Base-by-base conservation (phyloP, 2,329 filamentous ascomycete species). In the Ophiostoma australiae region DNA sequence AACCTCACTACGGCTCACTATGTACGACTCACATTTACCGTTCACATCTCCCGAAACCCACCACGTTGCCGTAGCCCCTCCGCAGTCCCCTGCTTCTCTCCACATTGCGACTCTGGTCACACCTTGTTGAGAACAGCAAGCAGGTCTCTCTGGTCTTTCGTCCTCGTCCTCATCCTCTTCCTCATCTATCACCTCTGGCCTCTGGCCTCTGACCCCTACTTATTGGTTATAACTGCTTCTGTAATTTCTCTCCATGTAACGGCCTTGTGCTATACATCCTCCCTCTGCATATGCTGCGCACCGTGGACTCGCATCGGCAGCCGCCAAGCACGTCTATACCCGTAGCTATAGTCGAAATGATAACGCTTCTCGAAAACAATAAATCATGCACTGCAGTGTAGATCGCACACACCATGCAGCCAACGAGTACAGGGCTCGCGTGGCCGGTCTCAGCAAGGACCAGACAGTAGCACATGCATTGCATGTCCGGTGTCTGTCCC, bases 31-130 rank as follows among this genome's bases (percentile, higher is more conserved):
- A 11, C 66, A 67, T 67, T 33, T 67, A 67, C 66, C 66, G 66
- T 48, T 33, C 39, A 23, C 66, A 67, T 67, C 66, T 67, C 66
- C 66, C 66, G 66, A 67, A 20, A 23, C 63, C 63, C 63, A 66
- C 63, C 63, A 39, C 63, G 8, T 8, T 17, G 31, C 5, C 15
- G 33, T 31, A 33, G 55, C 55, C 58, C 58, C 58, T 33, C 48
- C 20, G 8, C 5, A 15, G 13, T 17, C 58, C 33, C 35, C 63
- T 66, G 7, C 27, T 10, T 35, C 31, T 35, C 58, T 65, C 58
- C 58, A 65, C 58, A 65, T 23, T 17, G 58, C 31, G 58, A 65
- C 58, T 65, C 37, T 10, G 37, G 10, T 20, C 17, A 48, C 20
- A n/a, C n/a, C 44, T 48, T 48, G 13, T 31, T 15, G 20, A 23